phyloP scores from a whole-genome alignment of 1,284 basidiomycete genomes.

The Apiotrichum sp. region DNA sequence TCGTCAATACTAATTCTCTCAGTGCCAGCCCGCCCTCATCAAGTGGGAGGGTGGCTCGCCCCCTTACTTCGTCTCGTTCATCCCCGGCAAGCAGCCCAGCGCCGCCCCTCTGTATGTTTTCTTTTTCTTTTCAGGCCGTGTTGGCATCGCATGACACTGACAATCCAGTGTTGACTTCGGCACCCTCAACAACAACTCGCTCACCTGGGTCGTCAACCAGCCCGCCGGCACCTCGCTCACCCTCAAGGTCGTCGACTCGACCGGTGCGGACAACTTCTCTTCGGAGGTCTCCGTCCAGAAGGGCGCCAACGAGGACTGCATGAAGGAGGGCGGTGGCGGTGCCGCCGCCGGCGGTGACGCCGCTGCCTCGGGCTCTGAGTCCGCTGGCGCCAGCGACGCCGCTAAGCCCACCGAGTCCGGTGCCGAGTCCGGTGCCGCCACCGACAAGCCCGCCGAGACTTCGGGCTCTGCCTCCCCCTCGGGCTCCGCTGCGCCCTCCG shows the following conservation, averaged over 20 bases:
- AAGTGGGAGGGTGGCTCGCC: slow-evolving; percentile 55
- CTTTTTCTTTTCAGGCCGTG: not conserved
- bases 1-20: not conserved
- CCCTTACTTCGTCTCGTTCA: slow-evolving; percentile 62
- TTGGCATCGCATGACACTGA: not conserved
- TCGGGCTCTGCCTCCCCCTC: slow-evolving; percentile 2
- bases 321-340: slow-evolving; percentile 1
- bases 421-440: not conserved
- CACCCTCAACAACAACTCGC: slow-evolving; percentile 44
- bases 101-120: slow-evolving; percentile 52
- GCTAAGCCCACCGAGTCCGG: slow-evolving; percentile 1
- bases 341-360: slow-evolving; percentile 7
- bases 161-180: slow-evolving; percentile 27
- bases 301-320: slow-evolving; percentile 17
- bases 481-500: slow-evolving; percentile 2
- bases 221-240: slow-evolving; percentile 48
- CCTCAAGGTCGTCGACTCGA: slow-evolving; percentile 33
- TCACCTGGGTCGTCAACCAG: slow-evolving; percentile 63
- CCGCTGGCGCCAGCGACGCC: not conserved
- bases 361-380: slow-evolving; percentile 3
- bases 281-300: slow-evolving; percentile 21
- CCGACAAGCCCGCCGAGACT: slow-evolving; percentile 6
- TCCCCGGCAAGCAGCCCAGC: slow-evolving; percentile 62
- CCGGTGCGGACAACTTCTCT: slow-evolving; percentile 33
- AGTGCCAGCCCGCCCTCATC: slow-evolving; percentile 47